Evolutionary conservation across 768 basidiomycete genomes (phyloP).

Genomic region (Hebeloma cylindrosporum): DNA sequence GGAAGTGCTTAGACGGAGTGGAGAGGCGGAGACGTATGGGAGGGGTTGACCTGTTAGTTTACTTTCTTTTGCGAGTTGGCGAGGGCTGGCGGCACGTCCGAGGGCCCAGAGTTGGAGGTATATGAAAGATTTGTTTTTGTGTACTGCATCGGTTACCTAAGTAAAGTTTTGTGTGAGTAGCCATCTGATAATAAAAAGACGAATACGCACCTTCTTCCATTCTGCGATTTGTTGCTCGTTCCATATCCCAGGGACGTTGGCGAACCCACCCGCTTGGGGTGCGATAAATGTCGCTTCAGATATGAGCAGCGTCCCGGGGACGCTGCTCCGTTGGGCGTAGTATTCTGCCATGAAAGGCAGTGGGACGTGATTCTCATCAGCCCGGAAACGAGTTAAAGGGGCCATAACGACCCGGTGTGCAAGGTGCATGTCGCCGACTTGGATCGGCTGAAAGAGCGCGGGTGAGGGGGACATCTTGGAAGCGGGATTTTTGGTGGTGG

Average conservation of each 20-base stretch:
- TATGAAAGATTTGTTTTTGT: constrained; percentile 41
- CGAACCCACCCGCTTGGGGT: constrained; percentile 46
- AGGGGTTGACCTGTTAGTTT: background rate
- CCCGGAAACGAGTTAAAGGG: constrained; percentile 50
- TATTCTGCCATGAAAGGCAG: constrained; percentile 39
- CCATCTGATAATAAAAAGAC: background rate
- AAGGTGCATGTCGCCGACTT: constrained; percentile 41
- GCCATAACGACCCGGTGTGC: constrained; percentile 54
- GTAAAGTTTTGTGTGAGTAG: background rate
- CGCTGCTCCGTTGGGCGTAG: constrained; percentile 46
- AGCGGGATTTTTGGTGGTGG: too few relatives aligned
- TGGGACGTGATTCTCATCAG: constrained; percentile 36
- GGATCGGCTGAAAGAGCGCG: constrained; percentile 47
- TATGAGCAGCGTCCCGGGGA: constrained; percentile 55
- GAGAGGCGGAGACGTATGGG: constrained; percentile 30
- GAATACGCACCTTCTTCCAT: constrained; percentile 52
- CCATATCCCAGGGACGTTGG: constrained; percentile 63
- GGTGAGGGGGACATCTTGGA: constrained; percentile 12
- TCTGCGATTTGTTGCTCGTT: constrained; percentile 54
- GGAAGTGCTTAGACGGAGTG: constrained; percentile 31
- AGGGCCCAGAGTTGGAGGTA: constrained; percentile 60
- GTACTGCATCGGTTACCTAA: constrained; percentile 49
- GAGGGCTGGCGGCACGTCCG: constrained; percentile 40
- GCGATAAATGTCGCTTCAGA: constrained; percentile 59
- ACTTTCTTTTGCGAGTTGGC: constrained; percentile 33